phyloP scores from a whole-genome alignment of 176 grass and related monocot genomes.

The Thalia dealbata region DNA sequence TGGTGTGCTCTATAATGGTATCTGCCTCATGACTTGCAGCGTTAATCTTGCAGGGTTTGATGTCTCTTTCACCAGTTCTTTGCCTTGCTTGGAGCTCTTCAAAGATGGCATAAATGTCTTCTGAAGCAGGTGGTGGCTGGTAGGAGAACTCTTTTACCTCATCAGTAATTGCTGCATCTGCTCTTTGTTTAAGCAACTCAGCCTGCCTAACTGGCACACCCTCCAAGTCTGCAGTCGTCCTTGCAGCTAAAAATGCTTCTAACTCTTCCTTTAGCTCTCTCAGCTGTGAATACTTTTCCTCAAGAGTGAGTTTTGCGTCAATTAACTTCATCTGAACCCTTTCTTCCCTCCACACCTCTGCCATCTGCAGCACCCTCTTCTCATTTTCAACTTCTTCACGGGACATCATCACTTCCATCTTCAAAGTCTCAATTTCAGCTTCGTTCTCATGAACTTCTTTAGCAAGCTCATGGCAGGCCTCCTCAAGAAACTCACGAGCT shows the following conservation, averaged over 20 bases:
- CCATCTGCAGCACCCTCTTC: conserved; percentile 94
- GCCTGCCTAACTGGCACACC: conserved; percentile 36
- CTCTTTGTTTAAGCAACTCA: conserved; percentile 47
- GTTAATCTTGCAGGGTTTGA: conserved; percentile 67
- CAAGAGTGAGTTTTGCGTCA: conserved; percentile 88
- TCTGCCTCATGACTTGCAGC: conserved; percentile 52
- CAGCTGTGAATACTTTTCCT: conserved; percentile 66
- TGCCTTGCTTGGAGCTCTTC: conserved; percentile 61
- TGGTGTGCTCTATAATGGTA: conserved; percentile 59
- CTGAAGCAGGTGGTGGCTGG: conserved; percentile 54
- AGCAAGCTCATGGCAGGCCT: conserved; percentile 89
- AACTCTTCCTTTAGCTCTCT: conserved; percentile 52
- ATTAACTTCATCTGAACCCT: conserved; percentile 97
- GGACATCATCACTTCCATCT: conserved; percentile 52
- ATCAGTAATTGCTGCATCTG: conserved; percentile 42
- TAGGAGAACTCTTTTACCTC: conserved; percentile 58
- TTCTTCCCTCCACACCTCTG: conserved; percentile 95
- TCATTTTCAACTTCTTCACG: conserved; percentile 81
- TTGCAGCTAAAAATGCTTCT: conserved; percentile 38
- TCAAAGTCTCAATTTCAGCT: conserved; percentile 72
- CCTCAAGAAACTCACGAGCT: conserved; percentile 61
- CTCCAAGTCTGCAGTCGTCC: conserved; percentile 35
- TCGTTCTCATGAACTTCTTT: conserved; percentile 92
- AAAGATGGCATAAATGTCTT: conserved; percentile 77
- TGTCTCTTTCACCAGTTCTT: conserved; percentile 46